Percentiles rank a stretch among this genome's conserved stretches.
Evolutionary conservation across 2,329 filamentous ascomycete species (phyloP).

Genomic region (Nannizzia gypsea): DNA sequence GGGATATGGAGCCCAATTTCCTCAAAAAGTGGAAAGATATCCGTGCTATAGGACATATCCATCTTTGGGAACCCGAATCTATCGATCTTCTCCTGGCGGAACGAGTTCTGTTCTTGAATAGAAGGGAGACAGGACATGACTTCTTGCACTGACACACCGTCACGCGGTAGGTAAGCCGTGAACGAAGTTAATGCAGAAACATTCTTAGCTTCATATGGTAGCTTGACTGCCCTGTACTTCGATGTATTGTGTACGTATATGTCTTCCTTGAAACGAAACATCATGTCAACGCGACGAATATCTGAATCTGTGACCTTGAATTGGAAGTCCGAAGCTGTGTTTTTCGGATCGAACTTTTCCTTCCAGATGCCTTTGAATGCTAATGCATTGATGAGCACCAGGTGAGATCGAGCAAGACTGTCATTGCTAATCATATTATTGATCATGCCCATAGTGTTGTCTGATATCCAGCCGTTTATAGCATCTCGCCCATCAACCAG

Average conservation of each 20-base stretch:
- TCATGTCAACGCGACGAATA: background rate
- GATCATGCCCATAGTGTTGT: conserved; percentile 4
- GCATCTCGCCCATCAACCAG: background rate
- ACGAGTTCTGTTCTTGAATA: background rate
- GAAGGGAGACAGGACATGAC: background rate
- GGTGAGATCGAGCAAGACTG: background rate
- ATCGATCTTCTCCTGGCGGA: background rate
- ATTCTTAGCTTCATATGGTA: background rate
- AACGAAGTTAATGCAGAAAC: background rate
- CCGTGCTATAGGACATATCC: background rate
- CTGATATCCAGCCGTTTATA: background rate
- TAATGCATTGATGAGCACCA: background rate
- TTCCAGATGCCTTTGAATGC: conserved; percentile 5
- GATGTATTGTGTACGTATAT: background rate
- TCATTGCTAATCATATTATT: background rate
- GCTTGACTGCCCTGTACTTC: background rate
- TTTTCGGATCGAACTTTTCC: background rate
- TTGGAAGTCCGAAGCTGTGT: background rate
- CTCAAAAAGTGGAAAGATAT: background rate
- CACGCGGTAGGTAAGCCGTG: background rate
- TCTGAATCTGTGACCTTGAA: background rate
- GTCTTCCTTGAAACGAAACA: background rate
- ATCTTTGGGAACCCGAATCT: conserved; percentile 3
- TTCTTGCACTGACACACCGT: background rate
- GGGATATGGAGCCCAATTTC: background rate